These are phyloP conservation scores for Edaphochlamys debaryana DNA, from an alignment of 139 green algal species.

Conservation along the genomic window DNA sequence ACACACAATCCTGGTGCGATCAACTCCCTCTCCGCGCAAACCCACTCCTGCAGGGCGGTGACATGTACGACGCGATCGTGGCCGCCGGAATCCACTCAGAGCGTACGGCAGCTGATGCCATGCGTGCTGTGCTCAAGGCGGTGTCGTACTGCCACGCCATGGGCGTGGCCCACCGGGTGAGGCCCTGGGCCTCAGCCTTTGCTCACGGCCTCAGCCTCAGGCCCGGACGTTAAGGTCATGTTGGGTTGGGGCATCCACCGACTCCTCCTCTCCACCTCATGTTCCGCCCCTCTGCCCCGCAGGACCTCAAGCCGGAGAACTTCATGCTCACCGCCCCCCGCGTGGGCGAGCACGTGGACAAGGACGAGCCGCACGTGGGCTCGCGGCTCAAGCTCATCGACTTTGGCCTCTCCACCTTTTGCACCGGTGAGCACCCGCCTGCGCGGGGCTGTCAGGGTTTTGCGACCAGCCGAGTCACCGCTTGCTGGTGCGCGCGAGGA, in stretches of 20 bases:
- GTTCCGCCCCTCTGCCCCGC: neutral
- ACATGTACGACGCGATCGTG: conserved; percentile 63
- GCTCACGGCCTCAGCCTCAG: no score
- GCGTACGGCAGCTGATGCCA: conserved; percentile 28
- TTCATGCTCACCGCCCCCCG: conserved; percentile 39
- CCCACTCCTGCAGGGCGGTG: conserved; percentile 55
- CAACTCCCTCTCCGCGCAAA: neutral
- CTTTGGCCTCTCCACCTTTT: conserved; percentile 51
- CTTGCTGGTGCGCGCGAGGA: no score
- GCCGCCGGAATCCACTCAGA: conserved; percentile 17
- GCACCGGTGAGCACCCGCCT: neutral
- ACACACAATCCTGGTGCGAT: no score
- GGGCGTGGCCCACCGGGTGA: conserved; percentile 30
- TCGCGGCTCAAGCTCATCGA: conserved; percentile 52
- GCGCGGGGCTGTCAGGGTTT: no score
- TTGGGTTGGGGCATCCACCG: no score
- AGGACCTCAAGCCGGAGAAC: conserved; percentile 43
- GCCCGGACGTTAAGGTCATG: no score
- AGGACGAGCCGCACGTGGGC: neutral
- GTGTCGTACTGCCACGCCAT: conserved; percentile 48
- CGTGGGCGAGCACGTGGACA: no score
- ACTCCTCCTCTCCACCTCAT: neutral
- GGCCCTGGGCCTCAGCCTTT: no score
- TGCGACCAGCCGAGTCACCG: no score
- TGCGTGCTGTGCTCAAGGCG: conserved; percentile 38